Evolutionary conservation across 371 early-diverging fungal genomes (phyloP), one percentile per base, ranked within the genome.

Genomic region (Syncephalastrum racemosum): DNA sequence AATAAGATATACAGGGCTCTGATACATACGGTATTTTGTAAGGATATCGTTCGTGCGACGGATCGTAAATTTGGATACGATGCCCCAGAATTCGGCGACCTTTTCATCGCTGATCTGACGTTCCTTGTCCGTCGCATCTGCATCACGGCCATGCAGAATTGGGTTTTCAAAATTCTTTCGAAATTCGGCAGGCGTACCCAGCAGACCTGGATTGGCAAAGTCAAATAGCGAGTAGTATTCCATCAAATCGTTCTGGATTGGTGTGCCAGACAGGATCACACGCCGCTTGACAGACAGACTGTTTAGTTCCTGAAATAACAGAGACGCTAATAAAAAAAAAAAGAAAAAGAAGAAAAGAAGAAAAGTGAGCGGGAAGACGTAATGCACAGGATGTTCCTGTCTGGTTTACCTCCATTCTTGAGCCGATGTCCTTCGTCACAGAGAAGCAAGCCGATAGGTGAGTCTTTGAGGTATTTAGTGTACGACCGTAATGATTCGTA

Each of bases 371-470:
- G 24, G 53, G 19, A 16, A 36, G 10, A 19, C 12, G 23, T 18
- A 16, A 39, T 18, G 27, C n/a, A n/a, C n/a, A n/a, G n/a, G n/a
- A n/a, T n/a, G 36, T 8, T 2, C 2, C 10, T 5, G 10, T 14
- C 15, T 13, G 48, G 48, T 45, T 31, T 64, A 81, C 80, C 71
- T 39, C 90, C 78, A 67, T 99, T 99, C 71, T 99, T 99, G 42
- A 99, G 70, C 16, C 98, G 84, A 77, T 99, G 99, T 0, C 98
- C 99, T 82, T 98, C 99, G 67, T 98, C 99, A 68, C 98, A 94
- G 12, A 98, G 66, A 49, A 99, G 67, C n/a, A 97, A 64, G 20
- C 97, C 99, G 63, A 97, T 91, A 19, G 92, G 91, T 0, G 89
- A 82, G 19, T 88, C 86, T 7, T 80, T 69, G 22, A 98, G 64